Base-by-base conservation (phyloP, 2,329 filamentous ascomycete genomes). In the Fusarium pseudonygamai region DNA sequence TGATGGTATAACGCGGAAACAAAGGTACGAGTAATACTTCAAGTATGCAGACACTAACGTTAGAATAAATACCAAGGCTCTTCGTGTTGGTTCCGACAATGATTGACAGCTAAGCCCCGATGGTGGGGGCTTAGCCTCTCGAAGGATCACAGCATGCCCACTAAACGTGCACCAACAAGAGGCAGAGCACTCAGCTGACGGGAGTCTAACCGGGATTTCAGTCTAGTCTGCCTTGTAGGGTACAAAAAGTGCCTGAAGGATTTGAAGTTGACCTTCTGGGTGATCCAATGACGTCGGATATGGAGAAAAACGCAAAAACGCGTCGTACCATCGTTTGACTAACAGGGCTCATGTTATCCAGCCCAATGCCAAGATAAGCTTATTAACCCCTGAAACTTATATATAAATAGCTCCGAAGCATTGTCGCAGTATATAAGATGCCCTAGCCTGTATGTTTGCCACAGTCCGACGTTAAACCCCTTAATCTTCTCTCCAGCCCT, bases 261-360 rank as follows among this genome's bases (percentile, higher is more conserved):
- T 32, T 3, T 24, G 1, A 2, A 8, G 8, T 50, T 24, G 30
- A 32, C 15, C 7, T 14, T 18, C 6, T 32, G 6, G 4, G 2
- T 32, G 28, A 32, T 6, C 22, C 4, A 50, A 11, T 50, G 47
- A 50, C 47, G 47, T 20, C 30, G 30, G 6, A 32, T 18, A 45
- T 12, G n/a, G 4, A 2, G 20, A 30, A 49, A 6, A 18, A 2
- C 7, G 0, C 13, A 30, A 49, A 6, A 18, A 2, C 7, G 0
- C 13, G 7, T 13, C 22, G 28, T 24, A 1, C 15, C 22, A 24
- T 49, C 22, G 6, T 12, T 47, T n/a, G 7, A 22, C 26, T 16
- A 16, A 3, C 20, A 32, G 22, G 28, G 28, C 3, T 50, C 22
- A 34, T 24, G 6, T 11, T 3, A 24, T 24, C 16, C 6, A 47